Conservation (phyloP, 1,284 basidiomycete genomes). For the Pyrrhoderma lamaoense region DNA sequence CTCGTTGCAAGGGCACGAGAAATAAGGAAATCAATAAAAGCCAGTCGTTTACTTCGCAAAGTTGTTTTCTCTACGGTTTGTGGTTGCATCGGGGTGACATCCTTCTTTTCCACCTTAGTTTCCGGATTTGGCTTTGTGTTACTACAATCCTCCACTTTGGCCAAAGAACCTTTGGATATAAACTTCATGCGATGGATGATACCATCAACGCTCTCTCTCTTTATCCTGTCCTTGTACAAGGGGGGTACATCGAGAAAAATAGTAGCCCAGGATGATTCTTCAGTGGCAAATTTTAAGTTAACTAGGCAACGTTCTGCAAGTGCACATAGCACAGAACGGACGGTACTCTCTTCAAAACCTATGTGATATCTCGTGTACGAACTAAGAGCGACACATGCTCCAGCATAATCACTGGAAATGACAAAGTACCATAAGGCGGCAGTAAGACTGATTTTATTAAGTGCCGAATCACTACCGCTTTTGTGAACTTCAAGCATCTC, state of each 20-base stretch:
- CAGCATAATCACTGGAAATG: constrained; percentile 10
- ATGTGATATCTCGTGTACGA: not conserved
- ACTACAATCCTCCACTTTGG: too few species aligned
- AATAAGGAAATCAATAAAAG: constrained; percentile 6
- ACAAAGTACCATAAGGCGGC: constrained; percentile 12
- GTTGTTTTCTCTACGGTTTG: constrained; percentile 1
- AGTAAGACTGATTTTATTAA: constrained; percentile 6
- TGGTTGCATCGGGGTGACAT: too few species aligned
- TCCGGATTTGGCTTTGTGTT: too few species aligned
- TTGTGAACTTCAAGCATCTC: constrained; percentile 11
- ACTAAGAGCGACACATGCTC: constrained; percentile 6
- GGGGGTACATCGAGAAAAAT: constrained; percentile 5
- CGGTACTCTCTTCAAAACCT: not conserved
- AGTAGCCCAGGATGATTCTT: constrained; percentile 4
- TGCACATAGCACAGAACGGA: not conserved
- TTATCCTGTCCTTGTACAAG: too few species aligned
- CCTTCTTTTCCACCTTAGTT: too few species aligned
- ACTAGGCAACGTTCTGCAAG: constrained; percentile 3
- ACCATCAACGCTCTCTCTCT: too few species aligned
- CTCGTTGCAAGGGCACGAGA: constrained; percentile 9
- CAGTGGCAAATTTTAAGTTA: not conserved
- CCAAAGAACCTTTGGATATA: too few species aligned
- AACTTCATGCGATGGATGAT: too few species aligned
- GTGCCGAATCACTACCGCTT: not conserved
- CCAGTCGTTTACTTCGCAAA: constrained; percentile 8